Evolutionary conservation across 2,329 filamentous ascomycete species (phyloP), one percentile per base, ranked within the genome.

Genomic region (Mycosphaerella arachidis): DNA sequence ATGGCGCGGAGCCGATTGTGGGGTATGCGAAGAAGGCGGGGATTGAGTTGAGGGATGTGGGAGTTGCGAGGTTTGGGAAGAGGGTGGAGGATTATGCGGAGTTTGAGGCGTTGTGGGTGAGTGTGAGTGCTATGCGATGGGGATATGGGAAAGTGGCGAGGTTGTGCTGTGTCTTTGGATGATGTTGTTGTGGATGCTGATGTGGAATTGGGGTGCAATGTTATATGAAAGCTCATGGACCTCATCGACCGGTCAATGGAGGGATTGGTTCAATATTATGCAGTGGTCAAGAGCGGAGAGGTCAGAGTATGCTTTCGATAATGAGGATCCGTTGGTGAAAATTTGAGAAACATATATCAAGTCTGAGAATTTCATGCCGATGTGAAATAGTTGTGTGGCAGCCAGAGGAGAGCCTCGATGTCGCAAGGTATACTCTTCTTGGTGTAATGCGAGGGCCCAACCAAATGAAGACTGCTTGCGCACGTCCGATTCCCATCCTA

Each of bases 11-110:
- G 10, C 37, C 37, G 16, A 29, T 65, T 33, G 60, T 67, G 6
- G 61, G 51, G 13, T 67, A 64, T 46, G 60, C 59, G 4, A 63
- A 62, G 46, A 61, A 58, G 20, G 59, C 57, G 30, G 53, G 50
- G 4, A 66, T 68, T 24, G 53, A 64, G 31, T 29, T 66, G 24
- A 27, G 33, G 1, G 33, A 54, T n/a, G 50, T 55, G 43, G 55
- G 50, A 2, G 40, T 57, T 18, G 55, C 56, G 20, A 51, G 55
- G 4, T 8, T 61, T 10, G 59, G 51, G 16, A 29, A 54, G 27
- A 16, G 30, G 2, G 40, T 30, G 27, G 18, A 27, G 43, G 29
- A 33, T 16, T 18, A 24, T 13, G n/a, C 3, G 29, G 33, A 43
- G 40, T 12, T 33, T 33, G 33, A 37, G 50, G 33, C 51, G 6